These are phyloP conservation scores for Tulasnella sp. DNA, from an alignment of 768 basidiomycete genomes.

Conservation along the genomic window DNA sequence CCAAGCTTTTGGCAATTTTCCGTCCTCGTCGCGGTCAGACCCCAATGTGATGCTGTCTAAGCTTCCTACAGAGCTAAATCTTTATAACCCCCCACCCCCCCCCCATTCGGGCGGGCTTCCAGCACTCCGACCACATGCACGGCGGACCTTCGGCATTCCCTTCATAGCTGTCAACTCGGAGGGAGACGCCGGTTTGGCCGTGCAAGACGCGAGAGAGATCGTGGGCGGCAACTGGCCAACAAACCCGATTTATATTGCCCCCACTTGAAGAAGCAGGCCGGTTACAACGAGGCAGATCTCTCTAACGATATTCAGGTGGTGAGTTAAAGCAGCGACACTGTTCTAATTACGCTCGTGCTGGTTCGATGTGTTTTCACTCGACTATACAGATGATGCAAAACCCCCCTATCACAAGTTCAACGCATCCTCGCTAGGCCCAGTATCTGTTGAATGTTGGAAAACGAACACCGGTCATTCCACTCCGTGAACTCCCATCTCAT, in stretches of 20 bases:
- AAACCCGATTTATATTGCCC: constrained; percentile 12
- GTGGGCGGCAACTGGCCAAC: constrained; percentile 53
- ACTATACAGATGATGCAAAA: constrained; percentile 12
- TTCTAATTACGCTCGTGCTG: no score
- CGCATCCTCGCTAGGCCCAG: constrained; percentile 60
- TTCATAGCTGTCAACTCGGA: constrained; percentile 19
- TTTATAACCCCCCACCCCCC: no score
- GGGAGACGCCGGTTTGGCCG: constrained; percentile 18
- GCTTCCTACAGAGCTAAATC: no score
- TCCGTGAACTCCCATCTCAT: neutral
- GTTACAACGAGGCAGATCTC: neutral
- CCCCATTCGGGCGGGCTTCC: no score
- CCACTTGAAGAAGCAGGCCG: constrained; percentile 13
- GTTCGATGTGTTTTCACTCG: neutral
- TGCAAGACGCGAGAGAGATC: constrained; percentile 48
- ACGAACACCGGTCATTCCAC: constrained; percentile 28
- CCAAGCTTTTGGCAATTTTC: no score
- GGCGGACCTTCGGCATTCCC: constrained; percentile 39
- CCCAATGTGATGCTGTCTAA: no score
- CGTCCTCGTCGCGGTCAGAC: no score
- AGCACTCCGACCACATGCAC: no score
- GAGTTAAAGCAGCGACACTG: neutral
- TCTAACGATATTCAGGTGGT: neutral
- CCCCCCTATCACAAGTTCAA: constrained; percentile 1
- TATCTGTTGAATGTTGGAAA: constrained; percentile 55